Evolutionary conservation across 2,329 filamentous ascomycete species (phyloP).

Genomic region (Aspergillus sp.): DNA sequence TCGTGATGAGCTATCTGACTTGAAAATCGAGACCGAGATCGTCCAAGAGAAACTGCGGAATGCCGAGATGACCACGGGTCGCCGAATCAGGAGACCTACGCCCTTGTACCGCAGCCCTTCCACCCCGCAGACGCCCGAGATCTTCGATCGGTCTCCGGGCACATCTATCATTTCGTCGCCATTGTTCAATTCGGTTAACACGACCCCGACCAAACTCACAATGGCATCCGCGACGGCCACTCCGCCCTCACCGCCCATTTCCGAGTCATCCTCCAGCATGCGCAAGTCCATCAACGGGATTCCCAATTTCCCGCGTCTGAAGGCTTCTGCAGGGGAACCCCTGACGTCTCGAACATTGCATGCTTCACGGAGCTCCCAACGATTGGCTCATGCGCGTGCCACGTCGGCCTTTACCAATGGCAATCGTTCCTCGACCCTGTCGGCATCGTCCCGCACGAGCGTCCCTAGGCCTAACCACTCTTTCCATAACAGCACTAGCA

Average conservation of each 20-base stretch:
- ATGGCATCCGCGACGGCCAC: conserved; percentile 63
- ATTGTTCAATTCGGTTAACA: conserved; percentile 58
- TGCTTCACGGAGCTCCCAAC: conserved; percentile 31
- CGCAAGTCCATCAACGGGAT: conserved; percentile 48
- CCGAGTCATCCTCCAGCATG: conserved; percentile 65
- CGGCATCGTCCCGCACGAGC: conserved; percentile 33
- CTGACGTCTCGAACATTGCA: conserved; percentile 50
- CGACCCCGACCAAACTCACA: conserved; percentile 67
- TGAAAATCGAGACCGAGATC: conserved; percentile 92
- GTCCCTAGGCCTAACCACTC: conserved; percentile 17
- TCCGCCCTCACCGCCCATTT: conserved; percentile 89
- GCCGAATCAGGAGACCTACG: conserved; percentile 47
- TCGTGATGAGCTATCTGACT: conserved; percentile 82
- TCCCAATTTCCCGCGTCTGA: conserved; percentile 40
- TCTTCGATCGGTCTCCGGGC: conserved; percentile 68
- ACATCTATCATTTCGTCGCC: conserved; percentile 81
- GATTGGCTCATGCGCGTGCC: conserved; percentile 45
- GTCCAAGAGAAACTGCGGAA: conserved; percentile 88
- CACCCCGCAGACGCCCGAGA: conserved; percentile 56
- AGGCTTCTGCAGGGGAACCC: conserved; percentile 43
- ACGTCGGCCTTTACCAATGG: conserved; percentile 50
- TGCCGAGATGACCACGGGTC: conserved; percentile 44
- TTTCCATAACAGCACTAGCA: conserved; percentile 10
- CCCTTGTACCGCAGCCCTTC: conserved; percentile 43
- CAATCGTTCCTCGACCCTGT: conserved; percentile 36